These are phyloP conservation scores for Petunia axillaris DNA, from an alignment of 257 asterid genomes.

Conservation along the genomic window DNA sequence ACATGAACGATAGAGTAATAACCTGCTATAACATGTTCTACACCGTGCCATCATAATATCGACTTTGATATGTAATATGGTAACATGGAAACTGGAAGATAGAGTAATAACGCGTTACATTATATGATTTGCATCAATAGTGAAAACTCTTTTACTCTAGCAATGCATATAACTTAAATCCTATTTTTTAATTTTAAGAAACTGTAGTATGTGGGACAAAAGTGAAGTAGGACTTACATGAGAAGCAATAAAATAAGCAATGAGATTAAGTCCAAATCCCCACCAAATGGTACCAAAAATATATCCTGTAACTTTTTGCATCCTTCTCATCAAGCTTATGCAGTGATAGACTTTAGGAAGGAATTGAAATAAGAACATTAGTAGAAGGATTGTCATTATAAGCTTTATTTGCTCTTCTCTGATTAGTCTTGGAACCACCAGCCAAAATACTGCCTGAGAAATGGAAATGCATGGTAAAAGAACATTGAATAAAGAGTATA, in stretches of 20 bases:
- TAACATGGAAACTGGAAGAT: neutral
- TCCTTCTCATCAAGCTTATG: constrained; percentile 73
- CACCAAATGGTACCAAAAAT: constrained; percentile 97
- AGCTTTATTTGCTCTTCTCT: constrained; percentile 65
- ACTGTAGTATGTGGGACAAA: neutral
- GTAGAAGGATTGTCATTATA: constrained; percentile 65
- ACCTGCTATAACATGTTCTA: too few species aligned
- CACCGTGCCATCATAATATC: too few species aligned
- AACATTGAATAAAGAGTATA: neutral
- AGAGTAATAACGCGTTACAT: neutral
- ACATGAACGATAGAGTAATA: neutral
- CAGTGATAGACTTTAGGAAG: constrained; percentile 90
- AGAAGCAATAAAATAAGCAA: constrained; percentile 95
- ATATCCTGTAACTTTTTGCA: constrained; percentile 91
- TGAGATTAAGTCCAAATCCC: constrained; percentile 94
- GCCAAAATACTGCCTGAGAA: constrained; percentile 77
- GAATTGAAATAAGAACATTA: constrained; percentile 83
- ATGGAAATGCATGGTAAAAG: neutral
- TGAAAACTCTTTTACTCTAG: too few species aligned
- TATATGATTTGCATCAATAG: neutral
- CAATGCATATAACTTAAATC: neutral
- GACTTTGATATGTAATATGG: neutral
- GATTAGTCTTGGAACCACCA: constrained; percentile 73
- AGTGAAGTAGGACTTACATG: constrained; percentile 56
- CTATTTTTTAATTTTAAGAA: neutral